phyloP scores from a whole-genome alignment of 148 eudicot species.

The Suaeda aralocaspica region DNA sequence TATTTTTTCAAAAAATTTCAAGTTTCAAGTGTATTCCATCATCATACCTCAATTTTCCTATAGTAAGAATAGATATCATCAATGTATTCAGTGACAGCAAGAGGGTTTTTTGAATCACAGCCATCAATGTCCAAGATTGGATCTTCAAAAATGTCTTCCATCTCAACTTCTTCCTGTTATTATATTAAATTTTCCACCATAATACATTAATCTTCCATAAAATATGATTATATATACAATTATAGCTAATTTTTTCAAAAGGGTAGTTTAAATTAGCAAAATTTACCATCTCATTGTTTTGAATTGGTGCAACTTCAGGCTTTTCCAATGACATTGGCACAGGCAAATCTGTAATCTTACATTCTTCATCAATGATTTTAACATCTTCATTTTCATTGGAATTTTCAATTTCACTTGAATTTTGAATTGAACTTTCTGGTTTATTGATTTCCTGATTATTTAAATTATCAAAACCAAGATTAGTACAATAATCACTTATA shows the following conservation, averaged over 20 bases:
- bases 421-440: constrained; percentile 22
- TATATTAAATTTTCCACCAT: neutral
- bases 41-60: constrained; percentile 64
- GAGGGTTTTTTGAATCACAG: constrained; percentile 56
- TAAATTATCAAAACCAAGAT: neutral
- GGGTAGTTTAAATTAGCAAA: neutral
- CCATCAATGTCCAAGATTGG: constrained; percentile 59
- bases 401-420: constrained; percentile 30
- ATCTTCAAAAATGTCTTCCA: constrained; percentile 81
- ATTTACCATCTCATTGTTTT: constrained; percentile 39
- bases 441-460: constrained; percentile 30
- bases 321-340: constrained; percentile 50
- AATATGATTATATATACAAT: neutral
- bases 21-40: neutral
- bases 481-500: neutral
- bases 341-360: constrained; percentile 33
- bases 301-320: constrained; percentile 23
- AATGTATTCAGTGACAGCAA: constrained; percentile 62
- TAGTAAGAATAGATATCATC: constrained; percentile 66
- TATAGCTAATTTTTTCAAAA: neutral
- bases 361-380: constrained; percentile 34
- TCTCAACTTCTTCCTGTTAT: constrained; percentile 59
- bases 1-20: neutral
- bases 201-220: neutral
- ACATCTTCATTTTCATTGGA: too few species aligned